A percentile compares a stretch with the other conserved stretches of the same genome.
These are phyloP conservation scores for Xylariaceae sp. DNA, from an alignment of 2,329 filamentous ascomycete genomes.

Conservation along the genomic window DNA sequence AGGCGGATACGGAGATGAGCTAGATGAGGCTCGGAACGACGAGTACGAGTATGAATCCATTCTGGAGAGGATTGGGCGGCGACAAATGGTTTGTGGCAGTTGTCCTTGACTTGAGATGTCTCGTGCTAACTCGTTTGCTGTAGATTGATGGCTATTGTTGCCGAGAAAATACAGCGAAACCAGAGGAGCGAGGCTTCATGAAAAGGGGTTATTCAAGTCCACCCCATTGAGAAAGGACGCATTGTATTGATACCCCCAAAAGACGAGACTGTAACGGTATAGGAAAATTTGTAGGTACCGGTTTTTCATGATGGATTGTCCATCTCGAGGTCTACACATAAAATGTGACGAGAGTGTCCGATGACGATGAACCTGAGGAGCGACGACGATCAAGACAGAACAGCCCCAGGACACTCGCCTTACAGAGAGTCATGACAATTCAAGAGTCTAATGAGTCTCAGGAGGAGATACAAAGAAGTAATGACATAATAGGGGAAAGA, in stretches of 20 bases:
- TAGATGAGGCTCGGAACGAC: background rate
- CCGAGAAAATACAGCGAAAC: background rate
- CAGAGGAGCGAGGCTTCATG: background rate
- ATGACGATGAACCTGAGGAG: too few relatives aligned
- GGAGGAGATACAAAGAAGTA: too few relatives aligned
- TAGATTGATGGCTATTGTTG: background rate
- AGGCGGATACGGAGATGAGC: slow-evolving; percentile 23
- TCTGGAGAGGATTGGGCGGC: slow-evolving; percentile 3
- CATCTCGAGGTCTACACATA: too few relatives aligned
- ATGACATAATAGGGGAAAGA: too few relatives aligned
- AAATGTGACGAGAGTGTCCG: too few relatives aligned
- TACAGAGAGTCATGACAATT: too few relatives aligned
- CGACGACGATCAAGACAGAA: too few relatives aligned
- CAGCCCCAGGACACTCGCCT: too few relatives aligned
- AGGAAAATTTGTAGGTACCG: background rate
- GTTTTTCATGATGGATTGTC: too few relatives aligned
- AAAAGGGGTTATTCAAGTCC: background rate
- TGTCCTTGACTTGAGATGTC: background rate
- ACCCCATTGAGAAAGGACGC: background rate
- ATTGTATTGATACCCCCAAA: background rate
- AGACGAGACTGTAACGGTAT: background rate
- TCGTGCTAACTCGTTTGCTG: background rate
- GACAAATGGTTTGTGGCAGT: too few relatives aligned
- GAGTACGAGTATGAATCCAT: slow-evolving; percentile 1
- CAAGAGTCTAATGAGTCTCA: too few relatives aligned